Evolutionary conservation across 305 asterid genomes (phyloP).

Genomic region (Fraxinus velutina): DNA sequence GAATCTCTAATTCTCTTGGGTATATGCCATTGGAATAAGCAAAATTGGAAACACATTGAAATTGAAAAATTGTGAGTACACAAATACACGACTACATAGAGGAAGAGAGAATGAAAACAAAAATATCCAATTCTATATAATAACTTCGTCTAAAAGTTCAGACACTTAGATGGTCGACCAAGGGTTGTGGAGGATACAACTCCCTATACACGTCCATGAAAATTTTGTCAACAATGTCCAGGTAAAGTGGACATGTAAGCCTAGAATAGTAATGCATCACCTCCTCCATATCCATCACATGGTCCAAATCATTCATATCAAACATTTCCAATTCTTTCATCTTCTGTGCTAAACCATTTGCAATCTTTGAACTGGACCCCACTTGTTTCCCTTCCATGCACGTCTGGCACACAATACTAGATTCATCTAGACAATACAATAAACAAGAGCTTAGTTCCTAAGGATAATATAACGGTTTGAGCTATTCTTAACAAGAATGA

Average conservation of each 20-base stretch:
- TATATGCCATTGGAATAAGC: not conserved
- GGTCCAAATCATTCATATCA: slow-evolving; percentile 55
- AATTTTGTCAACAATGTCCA: slow-evolving; percentile 58
- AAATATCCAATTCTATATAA: not conserved
- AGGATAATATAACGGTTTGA: not conserved
- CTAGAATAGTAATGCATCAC: slow-evolving; percentile 64
- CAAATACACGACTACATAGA: not conserved
- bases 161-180: not conserved
- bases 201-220: slow-evolving; percentile 30
- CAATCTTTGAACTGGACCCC: slow-evolving; percentile 28
- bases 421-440: not conserved
- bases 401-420: not conserved
- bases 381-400: slow-evolving; percentile 22
- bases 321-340: slow-evolving; percentile 70
- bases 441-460: not conserved
- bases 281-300: slow-evolving; percentile 68
- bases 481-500: not conserved
- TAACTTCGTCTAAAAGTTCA: not conserved
- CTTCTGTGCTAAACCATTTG: slow-evolving; percentile 46
- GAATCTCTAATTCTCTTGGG: not conserved
- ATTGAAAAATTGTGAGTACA: not conserved
- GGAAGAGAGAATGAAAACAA: not conserved
- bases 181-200: not conserved
- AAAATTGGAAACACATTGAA: not conserved
- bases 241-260: slow-evolving; percentile 63